Conservation (phyloP, 2,329 filamentous ascomycete species). For the Cytospora piceicola region DNA sequence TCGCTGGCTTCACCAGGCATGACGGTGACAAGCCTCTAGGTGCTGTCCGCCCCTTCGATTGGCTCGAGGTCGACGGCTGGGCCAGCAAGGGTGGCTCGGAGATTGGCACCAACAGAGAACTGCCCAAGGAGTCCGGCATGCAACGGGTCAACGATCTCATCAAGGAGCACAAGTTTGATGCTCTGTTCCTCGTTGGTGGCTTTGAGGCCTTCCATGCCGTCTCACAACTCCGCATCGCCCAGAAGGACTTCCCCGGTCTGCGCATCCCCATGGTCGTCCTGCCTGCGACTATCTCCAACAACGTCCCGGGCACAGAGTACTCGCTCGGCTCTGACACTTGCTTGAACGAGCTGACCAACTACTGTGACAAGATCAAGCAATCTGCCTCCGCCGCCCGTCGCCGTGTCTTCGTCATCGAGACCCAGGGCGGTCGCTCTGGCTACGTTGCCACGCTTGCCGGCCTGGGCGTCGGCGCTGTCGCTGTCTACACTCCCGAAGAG, state of each 20-base stretch:
- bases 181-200: constrained; percentile 87
- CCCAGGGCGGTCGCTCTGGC: constrained; percentile 90
- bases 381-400: constrained; percentile 92
- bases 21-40: constrained; percentile 81
- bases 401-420: constrained; percentile 96
- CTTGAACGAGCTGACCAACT: constrained; percentile 89
- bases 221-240: constrained; percentile 81
- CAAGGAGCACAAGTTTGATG: constrained; percentile 85
- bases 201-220: constrained; percentile 97
- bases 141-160: constrained; percentile 82
- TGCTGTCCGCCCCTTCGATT: constrained; percentile 82
- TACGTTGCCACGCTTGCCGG: constrained; percentile 92
- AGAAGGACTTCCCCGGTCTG: constrained; percentile 78
- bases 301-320: constrained; percentile 96
- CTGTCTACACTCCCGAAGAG: constrained; percentile 96
- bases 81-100: constrained; percentile 96
- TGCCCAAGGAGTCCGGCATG: constrained; percentile 84
- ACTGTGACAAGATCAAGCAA: constrained; percentile 97
- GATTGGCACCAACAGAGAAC: constrained; percentile 94
- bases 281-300: constrained; percentile 98
- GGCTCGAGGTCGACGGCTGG: constrained; percentile 95
- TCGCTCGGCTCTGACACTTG: constrained; percentile 96
- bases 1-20: constrained; percentile 90
- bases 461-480: constrained; percentile 86
- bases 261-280: constrained; percentile 91